Evolutionary conservation across 2,329 filamentous ascomycete species (phyloP), one percentile per base, ranked within the genome.

Genomic region (Mycosphaerella sp.): DNA sequence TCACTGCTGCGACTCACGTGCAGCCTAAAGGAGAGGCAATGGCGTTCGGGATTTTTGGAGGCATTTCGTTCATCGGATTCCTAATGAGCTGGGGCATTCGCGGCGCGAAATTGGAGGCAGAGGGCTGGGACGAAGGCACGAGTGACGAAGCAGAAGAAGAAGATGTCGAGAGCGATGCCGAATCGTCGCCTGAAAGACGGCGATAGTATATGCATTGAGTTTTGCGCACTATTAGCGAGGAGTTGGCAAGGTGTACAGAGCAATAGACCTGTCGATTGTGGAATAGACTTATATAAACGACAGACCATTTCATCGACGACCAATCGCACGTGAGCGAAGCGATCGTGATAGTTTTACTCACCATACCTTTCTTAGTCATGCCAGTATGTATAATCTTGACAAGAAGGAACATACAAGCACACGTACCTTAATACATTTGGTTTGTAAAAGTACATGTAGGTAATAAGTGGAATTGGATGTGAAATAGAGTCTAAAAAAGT

Each of bases 41-140:
- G 4, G 83, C 87, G 0, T 98, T 94, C 79, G 87, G 88, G 1
- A 69, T 95, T 0, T 97, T 97, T 66, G 90, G 86, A 0, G 89
- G 86, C 0, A 77, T 97, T 2, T 81, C 88, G 0, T 82, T 95
- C 28, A 53, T 89, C 0, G 93, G 91, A 0, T 95, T 91, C 72
- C 55, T 88, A 1, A 74, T 88, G 25, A 90, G 87, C 52, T 83
- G 91, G 53, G 84, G 86, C 1, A 91, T 97, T 56, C 76, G 81
- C 10, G 84, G 86, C 2, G 71, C 71, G 18, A 72, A 71, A 10
- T 68, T 84, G 1, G 82, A 84, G 64, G 78, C 78, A 2, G 78
- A 81, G 16, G 80, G 76, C 0, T 80, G 74, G 71, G 71, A 71
- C 41, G 70, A 72, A 69, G 69, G 34, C 66, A 66, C 36, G 66